Evolutionary conservation across 176 grass and related monocot species (phyloP).

Genomic region (Oryza australiensis): DNA sequence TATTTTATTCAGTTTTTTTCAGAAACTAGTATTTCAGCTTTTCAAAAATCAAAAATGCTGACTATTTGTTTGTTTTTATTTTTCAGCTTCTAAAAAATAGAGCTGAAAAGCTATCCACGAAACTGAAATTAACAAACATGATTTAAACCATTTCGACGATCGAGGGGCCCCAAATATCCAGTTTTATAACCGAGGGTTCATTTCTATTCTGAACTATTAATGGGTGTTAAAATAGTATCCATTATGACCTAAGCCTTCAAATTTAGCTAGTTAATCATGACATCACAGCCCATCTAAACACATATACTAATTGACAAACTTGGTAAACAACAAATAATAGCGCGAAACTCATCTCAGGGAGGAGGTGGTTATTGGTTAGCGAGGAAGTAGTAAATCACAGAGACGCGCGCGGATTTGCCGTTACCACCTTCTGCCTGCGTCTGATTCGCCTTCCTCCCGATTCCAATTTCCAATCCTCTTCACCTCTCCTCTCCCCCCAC

Average conservation of each 20-base stretch:
- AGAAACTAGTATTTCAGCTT: too few species aligned
- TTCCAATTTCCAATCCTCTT: slow-evolving; percentile 5
- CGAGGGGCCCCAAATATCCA: background rate
- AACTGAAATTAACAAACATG: too few species aligned
- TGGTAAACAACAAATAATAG: background rate
- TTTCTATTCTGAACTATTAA: background rate
- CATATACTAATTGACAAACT: background rate
- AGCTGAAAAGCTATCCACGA: too few species aligned
- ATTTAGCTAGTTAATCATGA: background rate
- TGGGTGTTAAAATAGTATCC: background rate
- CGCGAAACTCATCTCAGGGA: background rate
- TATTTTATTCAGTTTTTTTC: too few species aligned
- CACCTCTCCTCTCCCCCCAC: background rate
- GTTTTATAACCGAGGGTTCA: background rate
- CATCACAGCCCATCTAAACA: background rate
- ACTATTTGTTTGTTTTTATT: too few species aligned
- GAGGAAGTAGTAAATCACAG: background rate
- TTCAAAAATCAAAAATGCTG: too few species aligned
- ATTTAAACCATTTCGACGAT: too few species aligned
- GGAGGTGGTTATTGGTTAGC: background rate
- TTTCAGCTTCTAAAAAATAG: too few species aligned
- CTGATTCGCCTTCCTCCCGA: slow-evolving; percentile 20
- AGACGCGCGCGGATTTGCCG: slow-evolving; percentile 42
- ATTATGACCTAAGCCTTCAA: background rate
- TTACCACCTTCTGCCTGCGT: background rate